A percentile compares a stretch with the other conserved stretches of the same genome.
Evolutionary conservation across 495 filamentous ascomycete genomes (phyloP).

Genomic region (Parmelia sp.): DNA sequence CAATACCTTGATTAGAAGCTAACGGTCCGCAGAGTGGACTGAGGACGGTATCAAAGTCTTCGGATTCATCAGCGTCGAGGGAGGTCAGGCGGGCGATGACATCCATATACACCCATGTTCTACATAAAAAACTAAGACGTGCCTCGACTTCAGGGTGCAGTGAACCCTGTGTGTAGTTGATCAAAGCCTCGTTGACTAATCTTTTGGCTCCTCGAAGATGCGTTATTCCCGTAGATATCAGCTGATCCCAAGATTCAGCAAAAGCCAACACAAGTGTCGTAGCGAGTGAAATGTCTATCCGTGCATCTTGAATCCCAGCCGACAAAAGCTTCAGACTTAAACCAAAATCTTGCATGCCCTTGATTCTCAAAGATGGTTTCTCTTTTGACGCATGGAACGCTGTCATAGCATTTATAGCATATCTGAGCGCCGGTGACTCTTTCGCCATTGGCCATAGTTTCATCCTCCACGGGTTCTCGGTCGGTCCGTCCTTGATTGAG

Average conservation of each 20-base stretch:
- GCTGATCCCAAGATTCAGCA: conserved; percentile 71
- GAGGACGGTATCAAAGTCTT: conserved; percentile 45
- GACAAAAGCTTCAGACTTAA: conserved; percentile 54
- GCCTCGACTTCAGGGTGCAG: conserved; percentile 41
- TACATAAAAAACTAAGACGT: conserved; percentile 64
- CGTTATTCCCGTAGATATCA: conserved; percentile 67
- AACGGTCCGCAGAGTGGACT: conserved; percentile 35
- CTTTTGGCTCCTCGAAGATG: conserved; percentile 66
- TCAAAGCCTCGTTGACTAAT: conserved; percentile 55
- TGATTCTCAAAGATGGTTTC: conserved; percentile 49
- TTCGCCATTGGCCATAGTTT: conserved; percentile 66
- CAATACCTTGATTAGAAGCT: conserved; percentile 51
- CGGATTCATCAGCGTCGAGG: conserved; percentile 51
- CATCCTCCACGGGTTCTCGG: conserved; percentile 73
- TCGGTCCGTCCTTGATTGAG: conserved; percentile 64
- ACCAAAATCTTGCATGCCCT: conserved; percentile 70
- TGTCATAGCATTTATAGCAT: conserved; percentile 70
- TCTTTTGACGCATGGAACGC: conserved; percentile 67
- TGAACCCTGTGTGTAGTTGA: conserved; percentile 33
- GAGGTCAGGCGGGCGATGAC: conserved; percentile 71
- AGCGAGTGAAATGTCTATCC: conserved; percentile 60
- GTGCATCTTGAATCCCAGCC: conserved; percentile 55
- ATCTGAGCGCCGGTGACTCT: conserved; percentile 62
- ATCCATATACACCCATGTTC: conserved; percentile 78
- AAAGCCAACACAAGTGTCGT: conserved; percentile 71